phyloP scores from a whole-genome alignment of 352 stramenopile genomes.

The Pythium phragmitis region DNA sequence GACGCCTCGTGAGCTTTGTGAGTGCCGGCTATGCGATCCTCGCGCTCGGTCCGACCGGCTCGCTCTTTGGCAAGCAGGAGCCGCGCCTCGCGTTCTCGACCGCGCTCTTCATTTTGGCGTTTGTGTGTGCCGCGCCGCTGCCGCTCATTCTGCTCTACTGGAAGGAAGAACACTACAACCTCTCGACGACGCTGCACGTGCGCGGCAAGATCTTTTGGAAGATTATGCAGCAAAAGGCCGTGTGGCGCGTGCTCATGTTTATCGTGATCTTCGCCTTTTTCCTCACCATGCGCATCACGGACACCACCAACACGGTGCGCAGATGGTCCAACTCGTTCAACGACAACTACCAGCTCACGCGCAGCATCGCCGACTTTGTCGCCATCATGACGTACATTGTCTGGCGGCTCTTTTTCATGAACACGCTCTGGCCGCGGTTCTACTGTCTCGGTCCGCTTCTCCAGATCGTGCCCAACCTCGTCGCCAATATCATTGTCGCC shows the following conservation, averaged over 20 bases:
- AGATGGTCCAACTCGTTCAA: constrained; percentile 25
- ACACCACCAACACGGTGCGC: constrained; percentile 21
- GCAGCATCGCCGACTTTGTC: constrained; percentile 30
- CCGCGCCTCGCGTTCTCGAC: constrained; percentile 30
- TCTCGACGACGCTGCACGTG: constrained; percentile 34
- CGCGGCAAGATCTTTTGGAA: constrained; percentile 42
- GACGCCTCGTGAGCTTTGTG: constrained; percentile 26
- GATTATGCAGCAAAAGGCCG: constrained; percentile 49
- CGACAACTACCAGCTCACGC: constrained; percentile 37
- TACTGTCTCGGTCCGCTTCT: constrained; percentile 34
- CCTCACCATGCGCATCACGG: constrained; percentile 31
- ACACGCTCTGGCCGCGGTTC: constrained; percentile 33
- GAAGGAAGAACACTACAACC: constrained; percentile 38
- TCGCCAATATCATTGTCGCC: constrained; percentile 19
- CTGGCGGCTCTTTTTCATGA: constrained; percentile 42
- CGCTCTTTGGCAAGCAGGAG: neutral
- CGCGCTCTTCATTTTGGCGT: constrained; percentile 32
- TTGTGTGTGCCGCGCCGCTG: constrained; percentile 32
- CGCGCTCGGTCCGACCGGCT: constrained; percentile 13
- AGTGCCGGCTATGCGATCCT: constrained; percentile 22
- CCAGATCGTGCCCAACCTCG: constrained; percentile 28
- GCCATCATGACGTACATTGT: constrained; percentile 32
- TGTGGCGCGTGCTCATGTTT: constrained; percentile 44
- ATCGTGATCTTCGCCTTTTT: constrained; percentile 44
- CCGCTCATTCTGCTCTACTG: constrained; percentile 35